Conservation (phyloP, 108 stramenopile genomes). For the Chaetoceros tenuissimus region DNA sequence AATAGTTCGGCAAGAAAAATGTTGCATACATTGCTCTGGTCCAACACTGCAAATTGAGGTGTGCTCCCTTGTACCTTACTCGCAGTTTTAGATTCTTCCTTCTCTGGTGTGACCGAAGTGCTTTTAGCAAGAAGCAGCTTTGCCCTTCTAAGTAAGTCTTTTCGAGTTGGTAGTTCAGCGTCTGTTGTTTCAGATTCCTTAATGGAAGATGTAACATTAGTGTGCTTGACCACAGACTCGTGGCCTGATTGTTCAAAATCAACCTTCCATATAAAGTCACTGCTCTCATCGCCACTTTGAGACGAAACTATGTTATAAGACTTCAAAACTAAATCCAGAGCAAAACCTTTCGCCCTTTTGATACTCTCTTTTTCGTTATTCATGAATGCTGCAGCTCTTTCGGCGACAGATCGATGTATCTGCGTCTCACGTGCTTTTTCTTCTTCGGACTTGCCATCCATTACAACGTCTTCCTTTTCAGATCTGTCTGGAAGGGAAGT, state of each 20-base stretch:
- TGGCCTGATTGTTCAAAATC: constrained; percentile 5
- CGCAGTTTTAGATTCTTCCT: constrained; percentile 14
- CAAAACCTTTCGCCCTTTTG: constrained; percentile 22
- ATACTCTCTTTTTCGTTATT: constrained; percentile 25
- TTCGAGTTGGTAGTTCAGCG: constrained; percentile 59
- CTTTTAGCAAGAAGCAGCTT: constrained; percentile 34
- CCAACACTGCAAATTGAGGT: constrained; percentile 45
- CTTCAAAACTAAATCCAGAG: constrained; percentile 35
- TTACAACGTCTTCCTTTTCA: constrained; percentile 5
- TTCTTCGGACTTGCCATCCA: constrained; percentile 7
- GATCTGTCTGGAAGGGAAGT: constrained; percentile 4
- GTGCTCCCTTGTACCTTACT: constrained; percentile 6
- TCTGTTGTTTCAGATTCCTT: constrained; percentile 11
- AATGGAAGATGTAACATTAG: too few relatives aligned
- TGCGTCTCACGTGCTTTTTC: constrained; percentile 2
- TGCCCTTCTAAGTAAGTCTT: constrained; percentile 57
- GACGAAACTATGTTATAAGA: constrained; percentile 27
- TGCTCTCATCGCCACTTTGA: neutral
- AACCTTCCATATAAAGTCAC: neutral
- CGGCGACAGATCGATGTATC: constrained; percentile 19
- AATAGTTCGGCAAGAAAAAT: constrained; percentile 61
- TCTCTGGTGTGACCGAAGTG: constrained; percentile 2
- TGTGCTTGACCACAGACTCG: too few relatives aligned
- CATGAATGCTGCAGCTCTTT: constrained; percentile 43
- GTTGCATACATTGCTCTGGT: constrained; percentile 45